These are phyloP conservation scores for Pythium coloratum DNA, from an alignment of 352 stramenopile species.

Conservation along the genomic window DNA sequence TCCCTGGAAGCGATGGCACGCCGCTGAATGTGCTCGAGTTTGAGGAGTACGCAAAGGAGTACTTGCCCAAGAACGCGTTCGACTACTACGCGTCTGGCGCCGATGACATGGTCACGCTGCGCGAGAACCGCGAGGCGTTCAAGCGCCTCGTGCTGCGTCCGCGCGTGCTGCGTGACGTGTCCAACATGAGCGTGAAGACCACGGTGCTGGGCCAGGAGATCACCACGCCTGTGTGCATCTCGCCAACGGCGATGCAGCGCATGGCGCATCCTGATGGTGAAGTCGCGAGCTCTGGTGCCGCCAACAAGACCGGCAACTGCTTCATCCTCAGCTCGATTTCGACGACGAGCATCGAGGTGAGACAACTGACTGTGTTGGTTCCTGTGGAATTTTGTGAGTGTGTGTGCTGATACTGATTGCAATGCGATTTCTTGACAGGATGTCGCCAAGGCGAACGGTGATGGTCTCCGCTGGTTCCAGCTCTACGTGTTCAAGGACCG, in stretches of 20 bases:
- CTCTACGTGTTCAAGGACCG: slow-evolving; percentile 96
- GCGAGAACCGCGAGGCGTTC: slow-evolving; percentile 89
- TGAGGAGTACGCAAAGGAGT: slow-evolving; percentile 86
- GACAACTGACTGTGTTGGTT: slow-evolving; percentile 31
- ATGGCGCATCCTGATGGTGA: slow-evolving; percentile 96
- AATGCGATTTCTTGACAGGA: slow-evolving; percentile 19
- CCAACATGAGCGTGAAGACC: slow-evolving; percentile 90
- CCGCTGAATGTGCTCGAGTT: slow-evolving; percentile 91
- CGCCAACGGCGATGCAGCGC: slow-evolving; percentile 89
- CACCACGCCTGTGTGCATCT: slow-evolving; percentile 93
- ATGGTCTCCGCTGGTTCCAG: slow-evolving; percentile 93
- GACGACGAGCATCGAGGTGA: slow-evolving; percentile 88
- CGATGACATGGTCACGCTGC: slow-evolving; percentile 90
- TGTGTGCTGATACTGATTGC: neutral
- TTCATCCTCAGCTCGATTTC: slow-evolving; percentile 94
- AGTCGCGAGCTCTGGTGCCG: slow-evolving; percentile 77
- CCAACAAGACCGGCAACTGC: slow-evolving; percentile 83
- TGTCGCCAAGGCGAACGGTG: slow-evolving; percentile 31
- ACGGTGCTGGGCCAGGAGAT: slow-evolving; percentile 91
- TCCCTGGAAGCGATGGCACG: slow-evolving; percentile 66
- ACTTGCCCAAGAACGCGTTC: slow-evolving; percentile 90
- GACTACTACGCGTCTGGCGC: slow-evolving; percentile 93
- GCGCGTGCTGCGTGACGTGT: slow-evolving; percentile 92
- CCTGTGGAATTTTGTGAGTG: neutral
- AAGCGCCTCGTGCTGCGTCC: slow-evolving; percentile 93